These are phyloP conservation scores for Barnettozyma pratensis DNA, from an alignment of 805 yeast genomes.

Conservation along the genomic window DNA sequence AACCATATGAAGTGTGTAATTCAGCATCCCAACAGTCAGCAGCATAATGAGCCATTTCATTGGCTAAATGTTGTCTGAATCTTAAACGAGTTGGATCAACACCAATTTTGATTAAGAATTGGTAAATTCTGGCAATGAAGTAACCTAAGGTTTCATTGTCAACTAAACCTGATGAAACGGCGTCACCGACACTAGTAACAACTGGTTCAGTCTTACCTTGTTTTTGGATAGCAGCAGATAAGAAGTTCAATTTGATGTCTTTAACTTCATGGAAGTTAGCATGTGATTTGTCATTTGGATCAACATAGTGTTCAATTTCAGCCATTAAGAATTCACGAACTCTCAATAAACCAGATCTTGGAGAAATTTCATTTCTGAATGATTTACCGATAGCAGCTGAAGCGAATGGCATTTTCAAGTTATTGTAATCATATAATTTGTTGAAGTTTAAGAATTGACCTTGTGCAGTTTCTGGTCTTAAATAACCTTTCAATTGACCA, in stretches of 20 bases:
- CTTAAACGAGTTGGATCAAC: conserved; percentile 78
- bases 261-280: conserved; percentile 71
- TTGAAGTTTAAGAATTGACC: conserved; percentile 96
- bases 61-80: conserved; percentile 97
- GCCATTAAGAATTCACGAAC: conserved; percentile 99
- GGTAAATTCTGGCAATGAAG: conserved; percentile 89
- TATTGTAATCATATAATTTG: conserved; percentile 91
- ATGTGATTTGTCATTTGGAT: conserved; percentile 84
- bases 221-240: conserved; percentile 85
- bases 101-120: conserved; percentile 83
- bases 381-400: conserved; percentile 98
- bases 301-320: conserved; percentile 97
- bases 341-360: conserved; percentile 94
- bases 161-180: conserved; percentile 81
- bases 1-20: conserved; percentile 90
- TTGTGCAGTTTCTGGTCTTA: conserved; percentile 99
- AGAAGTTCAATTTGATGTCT: conserved; percentile 67
- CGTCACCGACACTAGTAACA: conserved; percentile 78
- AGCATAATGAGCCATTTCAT: conserved; percentile 99
- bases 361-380: conserved; percentile 97
- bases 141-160: conserved; percentile 97
- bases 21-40: conserved; percentile 99
- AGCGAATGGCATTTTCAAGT: conserved; percentile 98
- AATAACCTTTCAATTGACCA: conserved; percentile 89
- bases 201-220: conserved; percentile 70